These are phyloP conservation scores for Withania somnifera DNA, from an alignment of 305 asterid species.

Conservation along the genomic window DNA sequence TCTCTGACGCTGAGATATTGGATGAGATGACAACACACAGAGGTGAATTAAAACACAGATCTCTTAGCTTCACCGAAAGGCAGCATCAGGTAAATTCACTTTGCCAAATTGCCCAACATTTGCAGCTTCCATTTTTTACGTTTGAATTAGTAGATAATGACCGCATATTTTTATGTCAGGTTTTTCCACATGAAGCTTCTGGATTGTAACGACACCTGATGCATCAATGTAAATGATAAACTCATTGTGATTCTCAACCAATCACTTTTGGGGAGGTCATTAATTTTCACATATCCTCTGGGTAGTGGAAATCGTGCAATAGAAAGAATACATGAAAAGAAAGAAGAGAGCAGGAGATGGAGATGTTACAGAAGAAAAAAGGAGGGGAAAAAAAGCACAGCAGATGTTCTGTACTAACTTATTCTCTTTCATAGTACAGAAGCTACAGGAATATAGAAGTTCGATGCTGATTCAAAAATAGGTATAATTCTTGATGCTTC, in stretches of 20 bases:
- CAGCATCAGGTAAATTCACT: slow-evolving; percentile 35
- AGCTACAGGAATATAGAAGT: background rate
- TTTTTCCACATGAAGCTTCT: background rate
- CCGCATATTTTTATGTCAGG: background rate
- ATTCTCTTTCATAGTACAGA: background rate
- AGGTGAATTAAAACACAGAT: slow-evolving; percentile 78
- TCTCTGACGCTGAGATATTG: slow-evolving; percentile 60
- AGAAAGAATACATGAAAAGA: background rate
- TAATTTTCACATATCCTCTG: background rate
- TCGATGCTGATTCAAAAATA: background rate
- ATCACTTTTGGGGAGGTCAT: background rate
- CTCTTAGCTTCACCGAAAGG: slow-evolving; percentile 54
- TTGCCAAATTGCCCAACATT: background rate
- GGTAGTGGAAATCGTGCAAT: background rate
- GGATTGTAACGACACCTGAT: background rate
- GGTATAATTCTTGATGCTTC: background rate
- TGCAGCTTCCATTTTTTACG: background rate
- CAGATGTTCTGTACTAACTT: background rate
- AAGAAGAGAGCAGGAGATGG: background rate
- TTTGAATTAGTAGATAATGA: background rate
- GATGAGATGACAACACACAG: slow-evolving; percentile 78
- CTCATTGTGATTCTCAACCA: background rate
- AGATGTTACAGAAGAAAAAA: background rate
- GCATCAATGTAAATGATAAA: background rate
- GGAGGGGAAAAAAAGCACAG: background rate